Evolutionary conservation across 306 rosid species (phyloP).

Genomic region (Acacia confusa): DNA sequence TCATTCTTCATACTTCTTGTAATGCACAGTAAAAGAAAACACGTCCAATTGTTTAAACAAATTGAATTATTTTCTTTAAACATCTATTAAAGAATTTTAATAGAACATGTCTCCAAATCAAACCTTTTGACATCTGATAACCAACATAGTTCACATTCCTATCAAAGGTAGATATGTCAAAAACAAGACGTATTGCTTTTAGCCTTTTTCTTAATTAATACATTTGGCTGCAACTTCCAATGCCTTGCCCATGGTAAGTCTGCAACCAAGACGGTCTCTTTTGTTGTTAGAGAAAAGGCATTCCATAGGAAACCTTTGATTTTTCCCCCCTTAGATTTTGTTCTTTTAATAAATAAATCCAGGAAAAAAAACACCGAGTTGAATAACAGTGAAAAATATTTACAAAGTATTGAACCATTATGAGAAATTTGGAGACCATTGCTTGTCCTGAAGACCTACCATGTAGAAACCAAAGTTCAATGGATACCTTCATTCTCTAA

Average conservation of each 20-base stretch:
- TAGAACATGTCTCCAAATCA: background rate
- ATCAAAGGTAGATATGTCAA: background rate
- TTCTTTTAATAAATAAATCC: background rate
- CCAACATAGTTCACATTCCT: too few species aligned
- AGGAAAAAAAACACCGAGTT: background rate
- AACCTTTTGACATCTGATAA: too few species aligned
- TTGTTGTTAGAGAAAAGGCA: background rate
- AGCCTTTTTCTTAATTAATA: too few species aligned
- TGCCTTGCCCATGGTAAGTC: too few species aligned
- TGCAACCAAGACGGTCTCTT: background rate
- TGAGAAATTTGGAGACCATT: background rate
- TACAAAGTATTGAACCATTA: background rate
- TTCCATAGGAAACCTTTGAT: background rate
- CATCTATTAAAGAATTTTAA: too few species aligned
- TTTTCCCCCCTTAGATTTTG: too few species aligned
- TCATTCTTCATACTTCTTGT: background rate
- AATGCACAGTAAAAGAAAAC: background rate
- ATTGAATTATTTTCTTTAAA: too few species aligned
- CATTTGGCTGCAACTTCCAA: too few species aligned
- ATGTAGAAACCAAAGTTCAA: background rate
- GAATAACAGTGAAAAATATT: background rate
- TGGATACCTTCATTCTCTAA: background rate
- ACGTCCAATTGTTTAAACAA: too few species aligned
- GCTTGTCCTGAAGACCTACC: background rate
- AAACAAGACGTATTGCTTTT: background rate